Conservation (phyloP, 176 grass and related monocot species). For the Aegilops umbellulata region DNA sequence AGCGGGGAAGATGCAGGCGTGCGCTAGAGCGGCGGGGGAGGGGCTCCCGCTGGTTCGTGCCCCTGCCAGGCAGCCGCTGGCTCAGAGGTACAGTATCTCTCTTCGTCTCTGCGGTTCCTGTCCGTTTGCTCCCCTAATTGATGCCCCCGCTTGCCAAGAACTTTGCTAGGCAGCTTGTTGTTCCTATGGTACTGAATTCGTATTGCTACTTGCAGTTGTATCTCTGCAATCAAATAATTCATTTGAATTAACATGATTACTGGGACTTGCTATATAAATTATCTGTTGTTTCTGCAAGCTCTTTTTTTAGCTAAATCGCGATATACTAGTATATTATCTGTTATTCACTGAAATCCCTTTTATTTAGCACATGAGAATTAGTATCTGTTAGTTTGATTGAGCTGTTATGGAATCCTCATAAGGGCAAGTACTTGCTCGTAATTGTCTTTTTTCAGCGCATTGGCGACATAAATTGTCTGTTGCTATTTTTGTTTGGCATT, state of each 20-base stretch:
- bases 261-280: background rate
- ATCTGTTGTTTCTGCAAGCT: background rate
- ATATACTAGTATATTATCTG: background rate
- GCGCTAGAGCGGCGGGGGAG: constrained; percentile 37
- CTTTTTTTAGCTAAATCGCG: background rate
- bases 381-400: background rate
- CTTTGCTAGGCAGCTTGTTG: background rate
- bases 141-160: background rate
- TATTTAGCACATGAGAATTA: background rate
- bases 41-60: constrained; percentile 25
- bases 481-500: background rate
- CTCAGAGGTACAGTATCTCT: constrained; percentile 30
- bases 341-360: background rate
- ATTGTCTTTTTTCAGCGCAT: background rate
- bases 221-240: background rate
- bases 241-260: background rate
- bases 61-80: constrained; percentile 5
- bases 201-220: background rate
- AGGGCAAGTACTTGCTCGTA: background rate
- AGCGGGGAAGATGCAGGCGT: constrained; percentile 42
- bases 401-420: background rate
- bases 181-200: background rate
- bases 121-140: background rate
- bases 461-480: background rate
- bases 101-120: background rate